Evolutionary conservation across 1,139 yeast genomes (phyloP).

Genomic region (Pneumocystis oryctolagi): DNA sequence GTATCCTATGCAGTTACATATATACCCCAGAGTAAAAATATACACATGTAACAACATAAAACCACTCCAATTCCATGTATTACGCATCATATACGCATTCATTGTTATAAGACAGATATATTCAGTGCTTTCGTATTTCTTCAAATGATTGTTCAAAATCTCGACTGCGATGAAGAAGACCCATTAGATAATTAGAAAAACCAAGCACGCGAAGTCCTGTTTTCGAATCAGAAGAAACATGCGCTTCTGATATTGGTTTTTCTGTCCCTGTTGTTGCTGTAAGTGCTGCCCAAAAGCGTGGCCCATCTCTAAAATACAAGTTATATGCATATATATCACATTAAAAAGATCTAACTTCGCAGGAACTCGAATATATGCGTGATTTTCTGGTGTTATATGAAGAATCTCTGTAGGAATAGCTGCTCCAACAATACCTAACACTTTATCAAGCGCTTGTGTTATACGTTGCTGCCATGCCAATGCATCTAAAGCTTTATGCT

Average conservation of each 20-base stretch:
- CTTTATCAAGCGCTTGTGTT: background rate
- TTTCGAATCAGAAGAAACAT: background rate
- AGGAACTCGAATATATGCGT: background rate
- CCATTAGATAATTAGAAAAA: background rate
- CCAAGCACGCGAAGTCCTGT: background rate
- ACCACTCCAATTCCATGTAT: background rate
- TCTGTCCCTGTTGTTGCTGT: background rate
- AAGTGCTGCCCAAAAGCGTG: background rate
- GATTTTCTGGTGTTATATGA: background rate
- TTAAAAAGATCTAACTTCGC: background rate
- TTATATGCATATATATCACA: background rate
- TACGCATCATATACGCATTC: background rate
- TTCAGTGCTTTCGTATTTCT: background rate
- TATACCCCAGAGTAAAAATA: no score
- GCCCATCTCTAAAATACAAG: background rate
- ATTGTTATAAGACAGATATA: no score
- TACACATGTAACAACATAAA: no score
- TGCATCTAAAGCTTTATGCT: background rate
- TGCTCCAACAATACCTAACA: background rate
- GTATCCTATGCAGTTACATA: no score
- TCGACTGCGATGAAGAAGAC: background rate
- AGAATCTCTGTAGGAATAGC: background rate
- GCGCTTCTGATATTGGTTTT: background rate
- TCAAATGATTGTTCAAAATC: background rate
- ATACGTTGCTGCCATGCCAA: background rate